Conservation (phyloP, 2,329 filamentous ascomycete genomes). For the Arthroderma sp. region DNA sequence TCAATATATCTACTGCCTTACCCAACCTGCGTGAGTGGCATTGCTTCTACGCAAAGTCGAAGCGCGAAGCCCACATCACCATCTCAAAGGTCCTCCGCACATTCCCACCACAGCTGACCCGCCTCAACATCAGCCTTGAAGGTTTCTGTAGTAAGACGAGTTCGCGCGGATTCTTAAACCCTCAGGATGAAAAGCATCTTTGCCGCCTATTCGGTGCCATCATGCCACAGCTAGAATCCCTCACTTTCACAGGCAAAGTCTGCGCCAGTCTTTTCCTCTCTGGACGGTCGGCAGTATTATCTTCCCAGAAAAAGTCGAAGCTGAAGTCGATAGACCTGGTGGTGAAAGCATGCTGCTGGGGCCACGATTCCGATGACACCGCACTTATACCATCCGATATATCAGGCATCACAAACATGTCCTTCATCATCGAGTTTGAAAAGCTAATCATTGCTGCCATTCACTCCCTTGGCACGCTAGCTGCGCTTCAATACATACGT, state of each 20-base stretch:
- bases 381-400: constrained; percentile 46
- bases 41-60: constrained; percentile 52
- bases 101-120: constrained; percentile 47
- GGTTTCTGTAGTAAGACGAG: constrained; percentile 56
- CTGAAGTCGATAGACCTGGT: constrained; percentile 59
- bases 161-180: constrained; percentile 29
- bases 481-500: constrained; percentile 50
- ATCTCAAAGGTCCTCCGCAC: constrained; percentile 52
- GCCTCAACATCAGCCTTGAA: constrained; percentile 57
- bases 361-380: constrained; percentile 16
- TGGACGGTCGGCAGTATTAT: constrained; percentile 42
- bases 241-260: constrained; percentile 60
- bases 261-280: constrained; percentile 57
- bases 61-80: constrained; percentile 60
- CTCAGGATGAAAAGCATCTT: constrained; percentile 49
- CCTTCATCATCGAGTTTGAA: constrained; percentile 62
- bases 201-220: constrained; percentile 52
- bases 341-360: constrained; percentile 61
- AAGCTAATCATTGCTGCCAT: constrained; percentile 53
- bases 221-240: constrained; percentile 51
- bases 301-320: constrained; percentile 29
- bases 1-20: constrained; percentile 48
- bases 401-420: constrained; percentile 58
- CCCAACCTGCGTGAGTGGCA: constrained; percentile 51
- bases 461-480: constrained; percentile 47